These are phyloP conservation scores for Phalaenopsis aphrodite DNA, from an alignment of 106 monocot genomes.

Conservation along the genomic window DNA sequence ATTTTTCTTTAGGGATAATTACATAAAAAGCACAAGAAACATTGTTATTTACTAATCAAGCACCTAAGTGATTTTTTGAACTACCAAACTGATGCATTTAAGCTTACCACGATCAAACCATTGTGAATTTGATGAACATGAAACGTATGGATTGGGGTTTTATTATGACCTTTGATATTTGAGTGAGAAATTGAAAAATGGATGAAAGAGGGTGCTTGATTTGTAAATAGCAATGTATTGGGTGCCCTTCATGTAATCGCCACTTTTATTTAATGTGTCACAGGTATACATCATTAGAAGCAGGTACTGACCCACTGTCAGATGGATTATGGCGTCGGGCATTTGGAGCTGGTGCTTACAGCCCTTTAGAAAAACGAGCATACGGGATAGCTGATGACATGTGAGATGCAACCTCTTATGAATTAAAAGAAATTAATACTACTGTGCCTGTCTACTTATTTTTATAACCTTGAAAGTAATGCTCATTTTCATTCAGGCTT, in stretches of 20 bases:
- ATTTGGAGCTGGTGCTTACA: constrained; percentile 60
- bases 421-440: neutral
- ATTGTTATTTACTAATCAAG: too few relatives aligned
- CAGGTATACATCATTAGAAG: constrained; percentile 66
- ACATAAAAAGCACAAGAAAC: too few relatives aligned
- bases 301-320: constrained; percentile 33
- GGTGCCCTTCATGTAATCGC: too few relatives aligned
- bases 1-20: neutral
- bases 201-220: too few relatives aligned
- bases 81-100: too few relatives aligned
- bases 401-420: constrained; percentile 20
- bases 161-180: too few relatives aligned
- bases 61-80: too few relatives aligned
- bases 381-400: constrained; percentile 97
- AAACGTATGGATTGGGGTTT: too few relatives aligned
- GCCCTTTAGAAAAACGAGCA: constrained; percentile 80
- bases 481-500: neutral
- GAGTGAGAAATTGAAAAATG: too few relatives aligned
- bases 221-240: too few relatives aligned
- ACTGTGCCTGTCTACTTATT: neutral
- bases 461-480: neutral
- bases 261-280: neutral
- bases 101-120: too few relatives aligned
- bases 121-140: too few relatives aligned
- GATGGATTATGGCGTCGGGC: constrained; percentile 85